These are phyloP conservation scores for Penicillium vulpinum DNA, from an alignment of 2,329 filamentous ascomycete genomes.

Conservation along the genomic window DNA sequence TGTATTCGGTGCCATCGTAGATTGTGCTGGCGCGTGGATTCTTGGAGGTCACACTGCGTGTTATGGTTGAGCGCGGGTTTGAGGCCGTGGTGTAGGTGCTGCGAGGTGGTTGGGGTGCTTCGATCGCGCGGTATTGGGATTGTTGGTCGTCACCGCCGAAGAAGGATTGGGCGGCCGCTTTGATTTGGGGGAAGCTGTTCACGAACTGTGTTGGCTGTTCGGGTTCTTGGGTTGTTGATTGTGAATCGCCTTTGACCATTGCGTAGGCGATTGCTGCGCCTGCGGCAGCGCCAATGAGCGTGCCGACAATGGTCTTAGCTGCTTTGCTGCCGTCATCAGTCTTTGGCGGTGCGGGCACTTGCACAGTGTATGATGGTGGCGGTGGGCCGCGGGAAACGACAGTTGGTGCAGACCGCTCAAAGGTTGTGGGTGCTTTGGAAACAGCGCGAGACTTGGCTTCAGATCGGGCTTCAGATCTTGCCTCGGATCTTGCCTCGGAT, in stretches of 20 bases:
- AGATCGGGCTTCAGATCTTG: background rate
- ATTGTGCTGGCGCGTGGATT: constrained; percentile 44
- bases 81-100: constrained; percentile 26
- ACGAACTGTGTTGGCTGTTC: constrained; percentile 25
- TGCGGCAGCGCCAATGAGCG: constrained; percentile 75
- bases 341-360: constrained; percentile 29
- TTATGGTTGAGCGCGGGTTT: constrained; percentile 32
- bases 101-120: constrained; percentile 29
- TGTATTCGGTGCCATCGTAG: constrained; percentile 42
- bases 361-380: constrained; percentile 27
- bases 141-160: constrained; percentile 3
- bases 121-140: constrained; percentile 33
- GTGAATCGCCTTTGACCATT: constrained; percentile 62
- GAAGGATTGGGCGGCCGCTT: constrained; percentile 24
- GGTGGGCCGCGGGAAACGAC: constrained; percentile 23
- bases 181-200: constrained; percentile 27
- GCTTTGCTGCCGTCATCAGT: constrained; percentile 46
- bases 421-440: constrained; percentile 29
- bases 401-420: constrained; percentile 25
- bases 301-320: constrained; percentile 68
- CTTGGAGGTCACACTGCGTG: constrained; percentile 40
- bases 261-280: constrained; percentile 76
- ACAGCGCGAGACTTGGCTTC: constrained; percentile 26
- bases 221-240: constrained; percentile 23
- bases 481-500: background rate